phyloP scores from a whole-genome alignment of 345 rosid genomes.

The Euphorbia pulcherrima region DNA sequence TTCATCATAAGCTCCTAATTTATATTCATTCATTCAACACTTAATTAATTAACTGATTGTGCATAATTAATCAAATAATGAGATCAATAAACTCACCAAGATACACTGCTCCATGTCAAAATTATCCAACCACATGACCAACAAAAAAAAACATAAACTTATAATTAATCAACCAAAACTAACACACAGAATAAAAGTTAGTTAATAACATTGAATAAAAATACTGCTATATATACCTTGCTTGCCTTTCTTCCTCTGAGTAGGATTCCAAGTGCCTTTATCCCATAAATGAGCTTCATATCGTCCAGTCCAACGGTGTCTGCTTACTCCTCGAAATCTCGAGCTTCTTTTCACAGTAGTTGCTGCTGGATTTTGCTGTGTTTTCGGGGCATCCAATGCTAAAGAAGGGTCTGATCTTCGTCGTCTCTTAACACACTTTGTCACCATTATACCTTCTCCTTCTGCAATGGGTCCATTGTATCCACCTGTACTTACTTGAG shows the following conservation, averaged over 20 bases:
- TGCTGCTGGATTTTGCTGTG: conserved; percentile 15
- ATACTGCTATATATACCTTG: conserved; percentile 20
- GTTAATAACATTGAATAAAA: too few relatives aligned
- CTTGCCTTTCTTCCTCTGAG: conserved; percentile 44
- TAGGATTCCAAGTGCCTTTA: conserved; percentile 44
- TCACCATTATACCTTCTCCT: conserved; percentile 16
- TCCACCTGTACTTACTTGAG: conserved; percentile 17
- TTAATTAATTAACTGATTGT: neutral
- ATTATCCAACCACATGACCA: neutral
- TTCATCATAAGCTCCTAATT: conserved; percentile 38
- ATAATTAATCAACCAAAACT: neutral
- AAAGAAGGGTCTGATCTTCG: conserved; percentile 22
- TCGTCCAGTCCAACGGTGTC: conserved; percentile 45
- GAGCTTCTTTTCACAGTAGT: conserved; percentile 41
- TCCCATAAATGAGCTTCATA: conserved; percentile 51
- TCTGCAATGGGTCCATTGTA: conserved; percentile 9
- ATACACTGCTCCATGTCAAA: conserved; percentile 31
- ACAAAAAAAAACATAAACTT: conserved; percentile 2
- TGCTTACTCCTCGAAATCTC: conserved; percentile 45
- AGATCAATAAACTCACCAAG: conserved; percentile 25
- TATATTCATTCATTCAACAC: neutral
- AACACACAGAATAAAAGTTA: too few relatives aligned
- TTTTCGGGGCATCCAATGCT: conserved; percentile 13
- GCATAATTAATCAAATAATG: neutral
- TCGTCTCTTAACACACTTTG: conserved; percentile 30